These are phyloP conservation scores for Debaryomyces hansenii DNA, from an alignment of 805 yeast genomes.

Conservation along the genomic window DNA sequence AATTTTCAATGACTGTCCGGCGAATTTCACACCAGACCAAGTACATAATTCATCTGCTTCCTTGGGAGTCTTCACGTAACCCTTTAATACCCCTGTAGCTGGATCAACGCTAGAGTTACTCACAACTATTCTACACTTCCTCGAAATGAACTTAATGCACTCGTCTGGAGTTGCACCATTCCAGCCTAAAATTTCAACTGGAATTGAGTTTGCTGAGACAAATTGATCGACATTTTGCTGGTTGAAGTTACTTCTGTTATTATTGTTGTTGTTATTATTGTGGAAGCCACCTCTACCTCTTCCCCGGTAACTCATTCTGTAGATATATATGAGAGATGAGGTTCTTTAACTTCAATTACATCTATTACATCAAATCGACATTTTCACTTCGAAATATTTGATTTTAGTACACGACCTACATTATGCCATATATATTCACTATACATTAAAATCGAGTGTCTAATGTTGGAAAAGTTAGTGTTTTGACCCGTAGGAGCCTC, in stretches of 20 bases:
- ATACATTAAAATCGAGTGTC: no score
- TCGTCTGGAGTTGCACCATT: constrained; percentile 73
- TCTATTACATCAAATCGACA: neutral
- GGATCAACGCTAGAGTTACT: constrained; percentile 54
- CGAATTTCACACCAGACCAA: constrained; percentile 79
- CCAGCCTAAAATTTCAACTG: constrained; percentile 77
- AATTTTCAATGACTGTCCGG: constrained; percentile 66
- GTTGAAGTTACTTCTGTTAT: constrained; percentile 10
- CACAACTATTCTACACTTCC: constrained; percentile 62
- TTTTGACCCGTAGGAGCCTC: no score
- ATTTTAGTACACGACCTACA: no score
- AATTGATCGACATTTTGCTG: constrained; percentile 27
- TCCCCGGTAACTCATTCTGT: constrained; percentile 38
- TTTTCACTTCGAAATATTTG: no score
- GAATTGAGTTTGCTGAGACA: constrained; percentile 35
- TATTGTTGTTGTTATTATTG: constrained; percentile 14
- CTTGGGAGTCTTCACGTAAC: constrained; percentile 50
- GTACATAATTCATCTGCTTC: constrained; percentile 61
- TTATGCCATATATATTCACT: no score
- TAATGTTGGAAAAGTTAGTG: no score
- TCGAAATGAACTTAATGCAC: constrained; percentile 62
- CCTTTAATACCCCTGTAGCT: constrained; percentile 50
- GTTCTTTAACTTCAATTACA: neutral
- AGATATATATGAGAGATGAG: neutral
- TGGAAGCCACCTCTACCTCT: constrained; percentile 32